phyloP scores from a whole-genome alignment of 164 flowering plant species.

The Santalum album region DNA sequence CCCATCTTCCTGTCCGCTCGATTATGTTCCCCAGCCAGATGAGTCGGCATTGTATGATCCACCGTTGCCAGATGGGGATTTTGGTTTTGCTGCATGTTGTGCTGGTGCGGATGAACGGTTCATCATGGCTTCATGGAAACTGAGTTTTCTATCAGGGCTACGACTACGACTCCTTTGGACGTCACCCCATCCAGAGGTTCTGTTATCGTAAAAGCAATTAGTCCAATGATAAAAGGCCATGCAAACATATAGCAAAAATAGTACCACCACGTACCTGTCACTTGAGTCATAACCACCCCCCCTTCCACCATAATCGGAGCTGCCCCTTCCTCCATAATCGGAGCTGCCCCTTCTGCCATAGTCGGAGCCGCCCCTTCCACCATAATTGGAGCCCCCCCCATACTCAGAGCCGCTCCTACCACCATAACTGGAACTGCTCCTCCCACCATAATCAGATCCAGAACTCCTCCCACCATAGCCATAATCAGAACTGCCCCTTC shows the following conservation, averaged over 20 bases:
- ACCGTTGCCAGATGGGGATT: too few species aligned
- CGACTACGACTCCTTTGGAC: conserved; percentile 11
- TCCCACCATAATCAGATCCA: conserved; percentile 12
- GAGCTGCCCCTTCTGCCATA: conserved; percentile 37
- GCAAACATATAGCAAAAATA: too few species aligned
- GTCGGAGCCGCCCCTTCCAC: conserved; percentile 47
- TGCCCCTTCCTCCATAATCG: conserved; percentile 19
- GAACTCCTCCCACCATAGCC: conserved; percentile 33
- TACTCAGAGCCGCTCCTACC: conserved; percentile 29
- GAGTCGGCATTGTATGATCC: too few species aligned
- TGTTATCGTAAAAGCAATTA: too few species aligned
- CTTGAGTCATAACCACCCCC: conserved; percentile 23
- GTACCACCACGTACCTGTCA: conserved; percentile 31
- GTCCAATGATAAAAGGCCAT: too few species aligned
- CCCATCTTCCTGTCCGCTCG: too few species aligned
- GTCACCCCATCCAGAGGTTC: conserved; percentile 15
- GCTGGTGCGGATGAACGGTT: background rate
- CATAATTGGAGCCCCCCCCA: too few species aligned
- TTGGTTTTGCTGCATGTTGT: background rate
- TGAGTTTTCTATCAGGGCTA: conserved; percentile 12
- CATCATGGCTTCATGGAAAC: conserved; percentile 9
- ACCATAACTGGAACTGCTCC: conserved; percentile 6
- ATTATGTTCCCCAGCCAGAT: too few species aligned
- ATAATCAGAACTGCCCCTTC: conserved; percentile 23
- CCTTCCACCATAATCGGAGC: conserved; percentile 15